These are phyloP conservation scores for Botrytis galanthina DNA, from an alignment of 2,329 filamentous ascomycete species.

Conservation along the genomic window DNA sequence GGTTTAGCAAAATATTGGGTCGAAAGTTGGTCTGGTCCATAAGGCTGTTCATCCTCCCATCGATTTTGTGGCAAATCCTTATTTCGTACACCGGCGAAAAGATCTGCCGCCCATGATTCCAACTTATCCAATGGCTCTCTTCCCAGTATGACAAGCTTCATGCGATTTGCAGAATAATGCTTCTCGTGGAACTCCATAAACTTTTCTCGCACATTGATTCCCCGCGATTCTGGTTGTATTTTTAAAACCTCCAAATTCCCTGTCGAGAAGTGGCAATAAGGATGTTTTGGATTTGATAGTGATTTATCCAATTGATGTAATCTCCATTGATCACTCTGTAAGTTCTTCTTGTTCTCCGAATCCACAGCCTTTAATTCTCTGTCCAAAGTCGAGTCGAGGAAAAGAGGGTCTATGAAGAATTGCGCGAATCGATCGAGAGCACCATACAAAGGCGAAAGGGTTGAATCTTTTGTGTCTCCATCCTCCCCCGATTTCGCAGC, in stretches of 20 bases:
- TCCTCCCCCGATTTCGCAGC: slow-evolving; percentile 75
- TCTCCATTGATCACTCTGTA: slow-evolving; percentile 71
- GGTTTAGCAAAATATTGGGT: slow-evolving; percentile 71
- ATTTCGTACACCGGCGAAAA: slow-evolving; percentile 67
- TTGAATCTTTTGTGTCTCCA: slow-evolving; percentile 53
- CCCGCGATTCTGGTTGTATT: slow-evolving; percentile 63
- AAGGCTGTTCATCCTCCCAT: slow-evolving; percentile 63
- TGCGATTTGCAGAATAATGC: slow-evolving; percentile 72
- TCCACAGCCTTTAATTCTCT: slow-evolving; percentile 70
- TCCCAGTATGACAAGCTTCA: slow-evolving; percentile 70
- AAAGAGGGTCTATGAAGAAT: slow-evolving; percentile 71
- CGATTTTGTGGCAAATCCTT: slow-evolving; percentile 63
- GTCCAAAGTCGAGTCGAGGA: slow-evolving; percentile 67
- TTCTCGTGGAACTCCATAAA: slow-evolving; percentile 72
- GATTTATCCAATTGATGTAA: slow-evolving; percentile 70
- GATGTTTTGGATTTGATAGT: slow-evolving; percentile 66
- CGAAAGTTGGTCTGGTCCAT: slow-evolving; percentile 56
- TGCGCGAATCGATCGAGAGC: slow-evolving; percentile 73
- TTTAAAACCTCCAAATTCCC: slow-evolving; percentile 69
- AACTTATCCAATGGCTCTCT: slow-evolving; percentile 65
- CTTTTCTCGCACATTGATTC: slow-evolving; percentile 66
- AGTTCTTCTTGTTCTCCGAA: slow-evolving; percentile 78
- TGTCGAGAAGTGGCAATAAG: slow-evolving; percentile 71
- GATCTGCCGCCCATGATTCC: slow-evolving; percentile 65
- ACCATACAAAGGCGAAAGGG: slow-evolving; percentile 65